A percentile compares a stretch with the other conserved stretches of the same genome.
Evolutionary conservation across 495 filamentous ascomycete genomes (phyloP).

Genomic region (Melanomma pulvis-pyrius): DNA sequence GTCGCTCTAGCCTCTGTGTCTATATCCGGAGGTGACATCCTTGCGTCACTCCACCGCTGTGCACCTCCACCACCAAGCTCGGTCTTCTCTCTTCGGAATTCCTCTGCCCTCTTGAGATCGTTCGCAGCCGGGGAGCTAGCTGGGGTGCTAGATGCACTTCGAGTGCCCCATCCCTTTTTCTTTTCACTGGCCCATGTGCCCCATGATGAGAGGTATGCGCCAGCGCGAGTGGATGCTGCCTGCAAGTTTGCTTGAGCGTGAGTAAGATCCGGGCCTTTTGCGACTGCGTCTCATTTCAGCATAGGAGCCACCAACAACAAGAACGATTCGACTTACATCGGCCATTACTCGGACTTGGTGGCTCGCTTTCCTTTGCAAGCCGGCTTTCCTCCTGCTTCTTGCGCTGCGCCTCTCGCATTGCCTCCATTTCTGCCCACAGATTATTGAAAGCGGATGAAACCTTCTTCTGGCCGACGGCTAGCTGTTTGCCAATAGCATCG

Average conservation of each 20-base stretch:
- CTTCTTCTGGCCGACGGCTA: constrained; percentile 83
- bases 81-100: constrained; percentile 25
- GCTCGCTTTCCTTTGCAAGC: constrained; percentile 35
- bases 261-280: constrained; percentile 58
- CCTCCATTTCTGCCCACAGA: constrained; percentile 86
- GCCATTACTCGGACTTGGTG: constrained; percentile 13
- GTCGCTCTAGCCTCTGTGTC: constrained; percentile 11
- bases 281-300: constrained; percentile 12
- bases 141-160: not conserved
- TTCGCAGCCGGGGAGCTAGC: constrained; percentile 5
- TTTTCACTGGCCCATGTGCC: constrained; percentile 93
- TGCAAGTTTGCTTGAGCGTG: constrained; percentile 69
- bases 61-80: not conserved
- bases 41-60: not conserved
- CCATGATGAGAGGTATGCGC: constrained; percentile 92
- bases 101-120: constrained; percentile 16
- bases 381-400: constrained; percentile 55
- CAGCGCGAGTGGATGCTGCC: constrained; percentile 71
- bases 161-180: constrained; percentile 38
- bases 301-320: not conserved
- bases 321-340: constrained; percentile 38
- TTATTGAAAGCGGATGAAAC: constrained; percentile 81
- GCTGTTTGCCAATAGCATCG: constrained; percentile 75
- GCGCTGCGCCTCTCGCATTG: constrained; percentile 78
- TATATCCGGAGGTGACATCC: constrained; percentile 1